phyloP scores from a whole-genome alignment of 768 basidiomycete genomes.

The Cystobasidiopsis lactophilus region DNA sequence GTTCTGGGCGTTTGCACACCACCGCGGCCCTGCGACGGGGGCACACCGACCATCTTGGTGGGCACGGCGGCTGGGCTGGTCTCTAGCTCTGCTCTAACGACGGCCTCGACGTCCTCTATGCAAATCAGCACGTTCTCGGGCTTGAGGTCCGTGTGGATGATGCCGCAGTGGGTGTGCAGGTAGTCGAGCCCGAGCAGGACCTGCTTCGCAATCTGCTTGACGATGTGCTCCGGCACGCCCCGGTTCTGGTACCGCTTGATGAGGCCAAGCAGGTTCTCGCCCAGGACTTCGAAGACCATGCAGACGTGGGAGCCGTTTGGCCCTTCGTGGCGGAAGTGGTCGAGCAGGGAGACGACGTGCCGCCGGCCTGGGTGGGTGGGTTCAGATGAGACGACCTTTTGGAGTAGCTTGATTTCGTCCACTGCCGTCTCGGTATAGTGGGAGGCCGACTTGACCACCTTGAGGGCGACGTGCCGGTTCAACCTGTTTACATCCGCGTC shows the following conservation, averaged over 20 bases:
- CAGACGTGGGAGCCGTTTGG: constrained; percentile 94
- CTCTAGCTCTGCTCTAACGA: constrained; percentile 41
- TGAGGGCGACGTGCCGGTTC: constrained; percentile 90
- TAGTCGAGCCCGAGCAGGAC: constrained; percentile 87
- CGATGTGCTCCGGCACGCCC: constrained; percentile 77
- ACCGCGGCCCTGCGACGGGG: constrained; percentile 61
- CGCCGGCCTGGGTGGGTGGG: constrained; percentile 65
- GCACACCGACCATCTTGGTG: constrained; percentile 67
- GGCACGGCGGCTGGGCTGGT: constrained; percentile 32
- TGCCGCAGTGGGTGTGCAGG: constrained; percentile 89
- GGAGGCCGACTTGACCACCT: constrained; percentile 92
- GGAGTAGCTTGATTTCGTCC: constrained; percentile 95
- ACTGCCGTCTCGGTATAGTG: constrained; percentile 95
- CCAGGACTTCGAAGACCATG: constrained; percentile 98
- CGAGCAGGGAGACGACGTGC: constrained; percentile 91
- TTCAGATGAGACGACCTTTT: constrained; percentile 71
- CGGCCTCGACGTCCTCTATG: constrained; percentile 87
- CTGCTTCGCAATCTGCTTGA: constrained; percentile 92
- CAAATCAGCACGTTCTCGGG: constrained; percentile 94
- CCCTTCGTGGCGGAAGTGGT: constrained; percentile 90
- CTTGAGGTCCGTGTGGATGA: constrained; percentile 95
- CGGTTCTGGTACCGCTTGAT: constrained; percentile 98
- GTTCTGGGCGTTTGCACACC: constrained; percentile 86
- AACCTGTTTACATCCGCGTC: constrained; percentile 34
- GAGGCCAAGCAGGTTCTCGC: constrained; percentile 78